Base-by-base conservation (phyloP, 2,329 filamentous ascomycete genomes). In the Penicillium brevicompactum region DNA sequence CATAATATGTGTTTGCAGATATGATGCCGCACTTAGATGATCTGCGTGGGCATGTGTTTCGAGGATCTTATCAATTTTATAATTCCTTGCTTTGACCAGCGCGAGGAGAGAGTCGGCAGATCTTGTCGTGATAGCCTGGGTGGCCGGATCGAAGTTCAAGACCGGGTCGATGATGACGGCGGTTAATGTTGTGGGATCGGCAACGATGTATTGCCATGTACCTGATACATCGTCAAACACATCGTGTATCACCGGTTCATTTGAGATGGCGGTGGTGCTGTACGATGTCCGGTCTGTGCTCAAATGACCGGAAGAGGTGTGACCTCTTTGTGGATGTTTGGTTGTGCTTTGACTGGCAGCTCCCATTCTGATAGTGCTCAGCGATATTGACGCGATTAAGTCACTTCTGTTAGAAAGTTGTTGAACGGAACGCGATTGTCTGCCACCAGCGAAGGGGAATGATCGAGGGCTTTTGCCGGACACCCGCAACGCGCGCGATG, bases 111-210 rank as follows among this genome's bases (percentile, higher is more conserved):
- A 43, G 55, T 88, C 83, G 2, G 86, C 86, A 0, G 80, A 73
- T 0, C 62, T 45, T 0, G 85, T 87, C 5, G 69, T 75, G 55
- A 87, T 76, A 2, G 51, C 64, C 38, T 74, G 70, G 1, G 69
- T 76, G 10, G 67, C 60, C 1, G 76, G 74, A 44, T 85, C 78
- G 56, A 79, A 87, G 66, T 87, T 80, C 2, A 88, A 65, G 0
- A 88, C 86, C 0, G 85, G 75, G 61, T 88, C 86, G 60, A 88
- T 86, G 49, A 88, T 82, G 53, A 78, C 80, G 1, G 84, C 81
- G 0, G 63, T 64, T 1, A 62, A 66, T 0, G 82, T 84, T 0
- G 64, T 54, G 0, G 82, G 78, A 56, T 87, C 84, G 0, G 78
- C 81, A 1, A 88, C 79, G 0, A 87, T 61, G 58, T 87, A 87